Evolutionary conservation across 2,329 filamentous ascomycete species (phyloP), one percentile per base, ranked within the genome.

Genomic region (Monosporascus sp.): DNA sequence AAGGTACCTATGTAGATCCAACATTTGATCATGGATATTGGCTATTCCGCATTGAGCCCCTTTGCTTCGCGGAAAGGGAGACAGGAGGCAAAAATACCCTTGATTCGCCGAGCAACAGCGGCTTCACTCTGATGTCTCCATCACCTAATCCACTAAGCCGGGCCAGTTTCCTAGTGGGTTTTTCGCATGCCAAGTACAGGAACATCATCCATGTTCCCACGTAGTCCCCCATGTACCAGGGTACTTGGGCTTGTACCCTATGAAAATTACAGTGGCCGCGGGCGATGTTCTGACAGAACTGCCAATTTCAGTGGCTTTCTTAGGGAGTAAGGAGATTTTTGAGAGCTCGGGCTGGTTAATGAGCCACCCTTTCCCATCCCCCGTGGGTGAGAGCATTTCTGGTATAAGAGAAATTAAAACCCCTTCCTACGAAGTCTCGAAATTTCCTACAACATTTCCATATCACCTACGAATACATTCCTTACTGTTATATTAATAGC

Each of bases 341-440:
- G 40, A 24, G 40, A 43, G 19, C 31, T 35, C 31, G 11, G 31
- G 31, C 43, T 46, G 43, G 43, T 46, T 31, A 46, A 46, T 46
- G 24, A 46, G 43, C 43, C 24, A 46, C 24, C 43, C 24, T 9
- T 46, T 46, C 31, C 19, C 41, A 46, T 51, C 40, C 27, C 41
- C 26, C 9, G 40, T 17, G 16, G 7, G 35, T 14, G 40, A 47
- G 50, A 50, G 51, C 48, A 50, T 56, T 52, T 56, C 56, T 59
- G 60, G 62, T 67, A 67, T 67, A 66, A 66, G 64, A 63, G 65
- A 58, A 66, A 66, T 62, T 66, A 60, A 63, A 55, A 43, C 52
- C 60, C 62, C 60, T 63, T 65, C 60, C 59, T 59, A 58, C 53
- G 55, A 26, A 31, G 43, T 8, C 58, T 62, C 55, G 58, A 52